A percentile compares a stretch with the other conserved stretches of the same genome.
phyloP scores from a whole-genome alignment of 768 basidiomycete species.

The Roridomyces roridus region DNA sequence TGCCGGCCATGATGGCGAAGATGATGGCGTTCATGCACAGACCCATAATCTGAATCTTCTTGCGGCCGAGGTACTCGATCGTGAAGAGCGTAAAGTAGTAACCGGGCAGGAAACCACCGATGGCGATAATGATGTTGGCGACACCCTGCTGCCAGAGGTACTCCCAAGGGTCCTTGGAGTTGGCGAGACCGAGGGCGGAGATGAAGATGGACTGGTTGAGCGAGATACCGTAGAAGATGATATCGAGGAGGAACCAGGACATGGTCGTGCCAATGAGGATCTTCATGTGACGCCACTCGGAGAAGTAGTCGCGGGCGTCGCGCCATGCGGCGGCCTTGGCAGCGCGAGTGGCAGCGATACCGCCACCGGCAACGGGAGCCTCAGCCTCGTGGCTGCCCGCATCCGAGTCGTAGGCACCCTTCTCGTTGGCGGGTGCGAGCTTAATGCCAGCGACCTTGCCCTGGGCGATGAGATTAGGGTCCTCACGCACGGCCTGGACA shows the following conservation, averaged over 20 bases:
- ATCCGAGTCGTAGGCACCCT: neutral
- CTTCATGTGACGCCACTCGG: constrained; percentile 73
- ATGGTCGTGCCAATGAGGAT: constrained; percentile 68
- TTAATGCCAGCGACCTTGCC: too few species aligned
- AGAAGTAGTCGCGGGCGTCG: constrained; percentile 73
- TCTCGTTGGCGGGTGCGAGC: constrained; percentile 9
- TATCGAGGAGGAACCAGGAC: constrained; percentile 81
- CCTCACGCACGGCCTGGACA: too few species aligned
- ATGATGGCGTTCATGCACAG: constrained; percentile 76
- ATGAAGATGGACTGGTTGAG: constrained; percentile 81
- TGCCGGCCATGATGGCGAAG: constrained; percentile 71
- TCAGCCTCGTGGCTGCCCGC: constrained; percentile 5
- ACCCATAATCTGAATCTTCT: constrained; percentile 77
- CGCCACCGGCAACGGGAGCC: neutral
- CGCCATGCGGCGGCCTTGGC: too few species aligned
- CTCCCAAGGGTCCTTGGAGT: constrained; percentile 61
- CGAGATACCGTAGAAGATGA: constrained; percentile 80
- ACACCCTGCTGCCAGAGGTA: constrained; percentile 70
- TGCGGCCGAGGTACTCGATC: constrained; percentile 77
- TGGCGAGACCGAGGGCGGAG: constrained; percentile 71
- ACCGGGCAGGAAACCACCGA: constrained; percentile 79
- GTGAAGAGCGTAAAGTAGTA: constrained; percentile 74
- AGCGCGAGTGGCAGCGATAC: too few species aligned
- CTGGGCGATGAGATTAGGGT: too few species aligned
- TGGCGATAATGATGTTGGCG: constrained; percentile 69